Evolutionary conservation across 2,329 filamentous ascomycete genomes (phyloP).

Genomic region (Xylaria sp.): DNA sequence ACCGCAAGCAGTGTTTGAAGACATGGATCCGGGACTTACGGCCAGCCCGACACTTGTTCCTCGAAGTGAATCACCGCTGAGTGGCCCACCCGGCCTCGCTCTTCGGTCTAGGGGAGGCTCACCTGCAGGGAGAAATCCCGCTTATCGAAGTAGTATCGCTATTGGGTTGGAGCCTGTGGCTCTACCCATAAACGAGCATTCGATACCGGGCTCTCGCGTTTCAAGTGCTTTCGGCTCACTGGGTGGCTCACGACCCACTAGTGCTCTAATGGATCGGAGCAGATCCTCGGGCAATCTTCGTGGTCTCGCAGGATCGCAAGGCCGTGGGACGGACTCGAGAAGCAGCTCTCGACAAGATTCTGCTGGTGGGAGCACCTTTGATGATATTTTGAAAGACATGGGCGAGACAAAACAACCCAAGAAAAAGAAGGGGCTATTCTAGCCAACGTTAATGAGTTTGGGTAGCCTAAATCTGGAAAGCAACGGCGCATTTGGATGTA

Average conservation of each 20-base stretch:
- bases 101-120: constrained; percentile 45
- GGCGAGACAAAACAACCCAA: constrained; percentile 47
- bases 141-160: constrained; percentile 50
- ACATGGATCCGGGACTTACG: constrained; percentile 45
- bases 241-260: constrained; percentile 42
- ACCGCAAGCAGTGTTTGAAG: constrained; percentile 49
- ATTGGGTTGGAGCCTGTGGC: constrained; percentile 50
- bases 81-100: constrained; percentile 44
- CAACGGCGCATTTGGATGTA: constrained; percentile 30
- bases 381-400: constrained; percentile 51
- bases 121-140: constrained; percentile 42
- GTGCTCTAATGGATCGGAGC: constrained; percentile 46
- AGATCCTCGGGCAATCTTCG: constrained; percentile 49
- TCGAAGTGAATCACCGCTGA: constrained; percentile 48
- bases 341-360: constrained; percentile 47
- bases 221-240: constrained; percentile 45
- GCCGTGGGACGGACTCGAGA: constrained; percentile 39
- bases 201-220: constrained; percentile 43
- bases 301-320: constrained; percentile 40
- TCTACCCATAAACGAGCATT: constrained; percentile 39
- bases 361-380: constrained; percentile 50
- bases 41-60: constrained; percentile 41
- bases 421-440: constrained; percentile 52
- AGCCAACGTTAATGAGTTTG: constrained; percentile 24
- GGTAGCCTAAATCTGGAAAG: constrained; percentile 10